Conservation (phyloP, 2,329 filamentous ascomycete species). For the Fusarium armeniacum region DNA sequence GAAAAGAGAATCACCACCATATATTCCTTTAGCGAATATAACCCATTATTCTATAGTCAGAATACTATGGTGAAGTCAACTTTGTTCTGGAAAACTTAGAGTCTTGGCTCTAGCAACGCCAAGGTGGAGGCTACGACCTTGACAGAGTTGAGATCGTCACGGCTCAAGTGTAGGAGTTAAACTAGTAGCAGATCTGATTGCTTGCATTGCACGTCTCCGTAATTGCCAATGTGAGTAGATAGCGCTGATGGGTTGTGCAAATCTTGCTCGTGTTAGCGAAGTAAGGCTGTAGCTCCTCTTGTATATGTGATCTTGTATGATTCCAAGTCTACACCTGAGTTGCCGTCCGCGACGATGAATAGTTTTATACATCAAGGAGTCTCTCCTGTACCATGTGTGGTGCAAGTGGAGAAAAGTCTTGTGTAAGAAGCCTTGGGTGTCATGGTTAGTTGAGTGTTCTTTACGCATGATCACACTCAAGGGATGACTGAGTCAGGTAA, state of each 20-base stretch:
- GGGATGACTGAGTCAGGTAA: background rate
- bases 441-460: background rate
- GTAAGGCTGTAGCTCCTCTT: slow-evolving; percentile 66
- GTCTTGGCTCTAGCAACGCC: slow-evolving; percentile 53
- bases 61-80: background rate
- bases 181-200: slow-evolving; percentile 52
- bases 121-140: slow-evolving; percentile 57
- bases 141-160: slow-evolving; percentile 59
- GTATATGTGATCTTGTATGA: slow-evolving; percentile 66
- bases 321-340: slow-evolving; percentile 64
- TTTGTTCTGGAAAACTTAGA: slow-evolving; percentile 62
- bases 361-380: too few species aligned
- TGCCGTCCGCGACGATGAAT: too few species aligned
- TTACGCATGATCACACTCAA: too few species aligned
- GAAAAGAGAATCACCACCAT: background rate
- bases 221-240: background rate
- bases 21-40: background rate
- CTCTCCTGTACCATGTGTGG: too few species aligned
- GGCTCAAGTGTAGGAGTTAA: slow-evolving; percentile 19
- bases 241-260: background rate
- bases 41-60: background rate
- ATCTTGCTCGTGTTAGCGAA: slow-evolving; percentile 54
- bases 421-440: slow-evolving; percentile 14
- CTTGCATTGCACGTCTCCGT: slow-evolving; percentile 39
- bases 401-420: too few species aligned